Base-by-base conservation (phyloP, 352 stramenopile species). In the Phytopythium boreale region DNA sequence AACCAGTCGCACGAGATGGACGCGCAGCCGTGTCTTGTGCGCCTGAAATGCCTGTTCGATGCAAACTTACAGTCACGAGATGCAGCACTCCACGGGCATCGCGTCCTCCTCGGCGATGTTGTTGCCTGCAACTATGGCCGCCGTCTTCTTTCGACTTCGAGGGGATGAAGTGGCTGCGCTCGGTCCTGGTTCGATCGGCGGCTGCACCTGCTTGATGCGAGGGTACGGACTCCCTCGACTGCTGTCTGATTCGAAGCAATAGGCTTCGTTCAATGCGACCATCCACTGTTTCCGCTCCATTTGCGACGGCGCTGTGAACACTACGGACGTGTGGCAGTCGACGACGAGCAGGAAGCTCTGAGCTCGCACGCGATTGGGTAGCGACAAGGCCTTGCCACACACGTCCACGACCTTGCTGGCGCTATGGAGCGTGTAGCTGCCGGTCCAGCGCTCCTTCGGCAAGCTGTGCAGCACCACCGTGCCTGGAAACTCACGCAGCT, bases 221-320 rank as follows among this genome's bases (percentile, higher is more conserved):
- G 50, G 17, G 31, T 41, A 50, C 26, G 26, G 41, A 31, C 57
- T 47, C 50, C 63, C 44, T 63, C 59, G 9, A 11, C 20, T n/a
- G 19, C 37, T 44, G 53, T n/a, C 36, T 3, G 22, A 46, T 19
- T 10, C 34, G 11, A 49, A 24, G 34, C 34, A 10, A 26, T 63
- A 63, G 37, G 72, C 70, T 24, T 78, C 53, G 1, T 14, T 63
- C 26, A 89, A 63, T 11, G 72, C 75, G 0, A 44, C 27, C 71
- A 84, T 77, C 81, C 81, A 88, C n/a, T 69, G 71, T 29, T 71
- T 70, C 57, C 83, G 86, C 24, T 88, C 75, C 47, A 72, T 70
- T 2, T 47, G 22, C 22, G 69, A 84, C 22, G 73, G 56, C n/a
- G 76, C 71, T 12, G 78, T 87, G 24, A 85, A 56, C 10, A 84